Percentiles rank a stretch among this genome's conserved stretches.
Conservation (phyloP, 345 rosid genomes). For the Leavenworthia alabamica region DNA sequence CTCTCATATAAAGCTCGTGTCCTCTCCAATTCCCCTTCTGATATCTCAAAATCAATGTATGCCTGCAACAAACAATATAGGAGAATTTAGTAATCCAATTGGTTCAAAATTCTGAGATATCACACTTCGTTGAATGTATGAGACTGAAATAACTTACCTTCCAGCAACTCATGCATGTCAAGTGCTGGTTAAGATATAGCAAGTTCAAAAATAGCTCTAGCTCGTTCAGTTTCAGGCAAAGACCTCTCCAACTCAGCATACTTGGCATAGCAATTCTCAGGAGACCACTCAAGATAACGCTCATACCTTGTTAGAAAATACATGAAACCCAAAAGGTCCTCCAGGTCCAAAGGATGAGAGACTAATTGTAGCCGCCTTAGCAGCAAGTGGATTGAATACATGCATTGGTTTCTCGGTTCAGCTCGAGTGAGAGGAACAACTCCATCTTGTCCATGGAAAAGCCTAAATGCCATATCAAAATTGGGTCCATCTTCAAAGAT, state of each 20-base stretch:
- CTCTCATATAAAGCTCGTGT: slow-evolving; percentile 66
- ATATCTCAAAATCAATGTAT: slow-evolving; percentile 82
- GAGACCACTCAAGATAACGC: slow-evolving; percentile 87
- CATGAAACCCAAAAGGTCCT: too few relatives aligned
- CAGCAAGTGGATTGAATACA: too few relatives aligned
- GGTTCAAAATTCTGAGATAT: background rate
- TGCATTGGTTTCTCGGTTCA: too few relatives aligned
- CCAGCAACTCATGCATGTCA: slow-evolving; percentile 96
- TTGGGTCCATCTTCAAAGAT: slow-evolving; percentile 97
- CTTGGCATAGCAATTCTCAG: slow-evolving; percentile 90
- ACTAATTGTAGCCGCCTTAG: too few relatives aligned
- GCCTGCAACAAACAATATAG: slow-evolving; percentile 44
- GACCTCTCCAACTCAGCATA: slow-evolving; percentile 78
- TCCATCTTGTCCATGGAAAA: slow-evolving; percentile 91
- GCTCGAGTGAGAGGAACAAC: slow-evolving; percentile 68
- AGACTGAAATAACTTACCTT: slow-evolving; percentile 41
- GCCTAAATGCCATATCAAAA: slow-evolving; percentile 85
- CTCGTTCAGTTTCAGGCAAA: slow-evolving; percentile 65
- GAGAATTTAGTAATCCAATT: background rate
- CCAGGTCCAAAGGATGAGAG: too few relatives aligned
- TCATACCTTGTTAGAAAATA: too few relatives aligned
- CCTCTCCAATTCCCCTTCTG: too few relatives aligned
- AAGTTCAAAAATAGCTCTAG: slow-evolving; percentile 77
- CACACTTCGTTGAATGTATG: background rate
- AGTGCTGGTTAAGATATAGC: slow-evolving; percentile 70